These are phyloP conservation scores for Protomyces lactucae-debilis DNA, from an alignment of 1,139 yeast species.

Conservation along the genomic window DNA sequence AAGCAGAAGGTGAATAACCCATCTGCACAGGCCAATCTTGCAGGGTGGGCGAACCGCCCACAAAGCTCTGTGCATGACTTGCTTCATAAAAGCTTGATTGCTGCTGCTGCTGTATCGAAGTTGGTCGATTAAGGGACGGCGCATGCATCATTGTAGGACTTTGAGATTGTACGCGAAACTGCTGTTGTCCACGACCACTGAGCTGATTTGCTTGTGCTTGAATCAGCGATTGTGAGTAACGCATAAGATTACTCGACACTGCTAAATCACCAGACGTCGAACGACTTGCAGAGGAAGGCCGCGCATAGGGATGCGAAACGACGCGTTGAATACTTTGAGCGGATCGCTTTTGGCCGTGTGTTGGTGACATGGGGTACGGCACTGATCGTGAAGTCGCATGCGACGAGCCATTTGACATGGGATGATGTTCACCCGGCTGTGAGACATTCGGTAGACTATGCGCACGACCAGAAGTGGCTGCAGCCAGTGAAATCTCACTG, in stretches of 20 bases:
- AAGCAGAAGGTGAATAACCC: neutral
- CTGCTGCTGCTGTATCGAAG: neutral
- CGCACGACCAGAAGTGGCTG: neutral
- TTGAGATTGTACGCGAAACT: neutral
- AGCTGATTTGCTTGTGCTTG: slow-evolving; percentile 20
- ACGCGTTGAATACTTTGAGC: neutral
- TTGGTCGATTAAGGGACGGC: neutral
- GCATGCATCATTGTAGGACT: slow-evolving; percentile 1
- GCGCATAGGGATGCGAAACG: slow-evolving; percentile 11
- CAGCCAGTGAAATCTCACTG: neutral
- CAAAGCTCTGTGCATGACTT: neutral
- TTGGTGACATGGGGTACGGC: neutral
- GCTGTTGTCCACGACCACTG: slow-evolving; percentile 2
- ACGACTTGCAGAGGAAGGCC: slow-evolving; percentile 3
- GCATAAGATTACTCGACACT: slow-evolving; percentile 3
- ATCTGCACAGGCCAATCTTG: neutral
- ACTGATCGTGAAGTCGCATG: neutral
- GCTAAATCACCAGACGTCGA: slow-evolving; percentile 1
- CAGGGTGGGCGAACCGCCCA: neutral
- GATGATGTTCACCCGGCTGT: neutral
- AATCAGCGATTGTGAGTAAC: slow-evolving; percentile 18
- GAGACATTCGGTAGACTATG: neutral
- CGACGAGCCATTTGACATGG: neutral
- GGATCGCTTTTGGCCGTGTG: neutral
- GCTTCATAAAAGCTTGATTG: neutral